Base-by-base conservation (phyloP, 495 filamentous ascomycete genomes). In the Bryoglossum gracile region DNA sequence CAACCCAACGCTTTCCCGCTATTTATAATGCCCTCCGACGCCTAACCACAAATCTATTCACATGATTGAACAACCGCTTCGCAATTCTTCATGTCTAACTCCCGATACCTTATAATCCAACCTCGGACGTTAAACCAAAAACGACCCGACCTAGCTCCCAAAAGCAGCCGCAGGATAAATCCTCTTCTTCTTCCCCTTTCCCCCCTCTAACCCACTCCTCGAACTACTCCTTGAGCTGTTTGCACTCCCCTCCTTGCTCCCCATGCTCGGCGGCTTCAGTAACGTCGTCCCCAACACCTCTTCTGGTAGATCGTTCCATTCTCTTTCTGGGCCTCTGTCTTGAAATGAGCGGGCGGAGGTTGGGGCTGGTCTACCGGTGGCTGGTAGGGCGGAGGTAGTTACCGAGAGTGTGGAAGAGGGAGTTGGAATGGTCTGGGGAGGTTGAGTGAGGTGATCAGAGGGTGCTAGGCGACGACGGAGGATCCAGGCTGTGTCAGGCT, bases 401-500 rank as follows among this genome's bases (percentile, higher is more conserved):
- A 26, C 28, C 6, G 36, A 9, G 3, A 25, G 18, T n/a, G 19
- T 37, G 18, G 37, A 26, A 11, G 17, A n/a, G 13, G 22, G 46
- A 32, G 26, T 10, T 18, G 2, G 16, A 17, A n/a, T 2, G 21
- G 4, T 16, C 4, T 33, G 19, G n/a, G 34, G n/a, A 16, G n/a
- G 14, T 35, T 48, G 38, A 32, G 28, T 8, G 11, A 62, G 18
- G 37, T 55, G 54, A 28, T 62, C 59, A 3, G 32, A 32, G 17
- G 48, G 25, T 6, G 18, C 38, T 3, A 59, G 34, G 8, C 30
- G 21, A 32, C 54, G 10, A 51, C 78, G 74, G 18, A 96, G 81
- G 34, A 95, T 69, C 70, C 76, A 84, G 2, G 90, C 91, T 14
- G 83, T 84, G 41, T 78, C 80, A 1, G 92, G 92, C 51, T 77